These are phyloP conservation scores for Lichtheimia hyalospora DNA, from an alignment of 371 early-diverging fungal species.

Conservation along the genomic window DNA sequence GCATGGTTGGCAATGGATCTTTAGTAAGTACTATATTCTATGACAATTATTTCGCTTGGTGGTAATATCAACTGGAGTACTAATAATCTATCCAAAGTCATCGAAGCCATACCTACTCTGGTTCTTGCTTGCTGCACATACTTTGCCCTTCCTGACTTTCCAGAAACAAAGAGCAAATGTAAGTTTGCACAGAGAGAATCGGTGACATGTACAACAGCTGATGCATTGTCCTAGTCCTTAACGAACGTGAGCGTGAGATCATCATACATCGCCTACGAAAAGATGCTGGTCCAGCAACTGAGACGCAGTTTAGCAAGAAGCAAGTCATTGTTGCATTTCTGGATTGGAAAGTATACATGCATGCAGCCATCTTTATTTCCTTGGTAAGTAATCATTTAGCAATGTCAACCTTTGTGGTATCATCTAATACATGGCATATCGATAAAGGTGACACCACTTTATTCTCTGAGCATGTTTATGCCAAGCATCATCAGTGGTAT, in stretches of 20 bases:
- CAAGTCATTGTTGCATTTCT: conserved; percentile 55
- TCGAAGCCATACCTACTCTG: conserved; percentile 73
- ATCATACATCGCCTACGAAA: conserved; percentile 55
- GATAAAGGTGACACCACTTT: neutral
- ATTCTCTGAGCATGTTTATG: conserved; percentile 9
- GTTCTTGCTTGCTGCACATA: conserved; percentile 58
- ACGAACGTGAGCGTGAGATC: conserved; percentile 54
- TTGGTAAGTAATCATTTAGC: neutral
- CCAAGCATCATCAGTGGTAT: conserved; percentile 27
- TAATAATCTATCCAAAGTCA: conserved; percentile 17
- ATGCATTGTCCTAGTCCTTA: conserved; percentile 39
- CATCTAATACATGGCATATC: too few relatives aligned
- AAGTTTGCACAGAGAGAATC: neutral
- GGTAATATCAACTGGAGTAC: too few relatives aligned
- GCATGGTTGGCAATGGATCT: conserved; percentile 68
- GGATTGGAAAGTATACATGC: conserved; percentile 63
- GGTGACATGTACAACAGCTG: too few relatives aligned
- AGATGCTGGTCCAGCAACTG: conserved; percentile 63
- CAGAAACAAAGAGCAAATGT: conserved; percentile 52
- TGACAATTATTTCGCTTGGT: too few relatives aligned
- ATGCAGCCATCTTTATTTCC: conserved; percentile 59
- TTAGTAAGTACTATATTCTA: conserved; percentile 16
- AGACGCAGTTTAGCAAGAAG: conserved; percentile 58
- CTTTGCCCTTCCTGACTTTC: conserved; percentile 71
- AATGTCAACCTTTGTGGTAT: too few relatives aligned